Conservation (phyloP, 192 early-diverging fungal species). For the Pecoramyces ruminantium region DNA sequence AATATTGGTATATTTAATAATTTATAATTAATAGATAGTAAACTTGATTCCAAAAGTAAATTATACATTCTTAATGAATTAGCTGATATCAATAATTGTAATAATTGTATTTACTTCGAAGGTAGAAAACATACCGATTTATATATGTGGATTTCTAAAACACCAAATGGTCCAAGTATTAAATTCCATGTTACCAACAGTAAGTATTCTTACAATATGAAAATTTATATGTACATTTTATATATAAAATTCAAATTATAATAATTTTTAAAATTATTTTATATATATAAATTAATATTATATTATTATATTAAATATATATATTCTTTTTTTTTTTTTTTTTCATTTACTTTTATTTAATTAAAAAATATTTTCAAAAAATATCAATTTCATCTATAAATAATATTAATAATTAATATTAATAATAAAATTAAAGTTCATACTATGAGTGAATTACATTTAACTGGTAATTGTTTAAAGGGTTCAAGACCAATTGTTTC, state of each 20-base stretch:
- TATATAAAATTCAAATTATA: too few species aligned
- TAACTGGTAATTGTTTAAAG: conserved; percentile 96
- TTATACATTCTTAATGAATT: conserved; percentile 82
- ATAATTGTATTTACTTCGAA: conserved; percentile 95
- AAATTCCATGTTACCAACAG: conserved; percentile 91
- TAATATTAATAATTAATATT: neutral
- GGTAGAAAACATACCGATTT: conserved; percentile 78
- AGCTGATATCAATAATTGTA: conserved; percentile 92
- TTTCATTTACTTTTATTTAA: too few species aligned
- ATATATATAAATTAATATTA: too few species aligned
- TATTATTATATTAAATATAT: too few species aligned
- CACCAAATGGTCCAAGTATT: conserved; percentile 85
- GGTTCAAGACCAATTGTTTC: conserved; percentile 87
- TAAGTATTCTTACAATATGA: too few species aligned
- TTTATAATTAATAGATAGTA: conserved; percentile 43
- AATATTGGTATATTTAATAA: too few species aligned
- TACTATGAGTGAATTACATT: conserved; percentile 96
- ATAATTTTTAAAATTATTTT: too few species aligned
- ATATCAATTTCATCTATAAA: too few species aligned
- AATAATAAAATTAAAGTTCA: conserved; percentile 42
- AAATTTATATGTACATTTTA: too few species aligned
- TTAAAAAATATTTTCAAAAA: too few species aligned
- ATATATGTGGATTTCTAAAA: conserved; percentile 89
- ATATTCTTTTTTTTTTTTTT: too few species aligned
- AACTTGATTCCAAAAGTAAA: conserved; percentile 82